Evolutionary conservation across 108 stramenopile species (phyloP).

Genomic region (Discostella stelligeroides): DNA sequence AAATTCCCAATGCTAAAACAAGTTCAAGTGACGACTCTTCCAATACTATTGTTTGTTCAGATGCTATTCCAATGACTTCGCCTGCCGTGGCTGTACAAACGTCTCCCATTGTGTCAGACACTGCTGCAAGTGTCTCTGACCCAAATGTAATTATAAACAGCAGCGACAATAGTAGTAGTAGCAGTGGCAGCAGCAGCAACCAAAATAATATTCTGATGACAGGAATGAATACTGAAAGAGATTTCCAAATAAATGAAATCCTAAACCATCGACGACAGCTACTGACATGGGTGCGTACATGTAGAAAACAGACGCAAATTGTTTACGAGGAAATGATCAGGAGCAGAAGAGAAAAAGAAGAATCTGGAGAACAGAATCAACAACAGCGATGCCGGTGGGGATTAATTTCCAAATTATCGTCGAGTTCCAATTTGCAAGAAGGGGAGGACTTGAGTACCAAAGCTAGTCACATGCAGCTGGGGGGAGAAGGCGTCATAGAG

Average conservation of each 20-base stretch:
- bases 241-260: neutral
- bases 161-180: too few species aligned
- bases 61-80: too few species aligned
- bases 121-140: too few species aligned
- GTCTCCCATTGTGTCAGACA: too few species aligned
- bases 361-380: neutral
- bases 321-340: neutral
- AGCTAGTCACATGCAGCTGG: neutral
- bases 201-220: neutral
- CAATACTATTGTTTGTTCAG: too few species aligned
- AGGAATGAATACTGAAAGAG: neutral
- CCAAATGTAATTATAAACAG: too few species aligned
- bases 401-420: neutral
- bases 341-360: too few species aligned
- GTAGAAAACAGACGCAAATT: conserved; percentile 1
- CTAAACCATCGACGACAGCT: conserved; percentile 5
- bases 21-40: too few species aligned
- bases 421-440: neutral
- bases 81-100: too few species aligned
- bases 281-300: conserved; percentile 5
- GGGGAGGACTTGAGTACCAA: neutral
- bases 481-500: neutral
- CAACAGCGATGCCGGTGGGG: neutral
- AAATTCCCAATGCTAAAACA: too few species aligned
- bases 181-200: neutral